Evolutionary conservation across 257 asterid genomes (phyloP).

Genomic region (Nicotiana noctiflora): DNA sequence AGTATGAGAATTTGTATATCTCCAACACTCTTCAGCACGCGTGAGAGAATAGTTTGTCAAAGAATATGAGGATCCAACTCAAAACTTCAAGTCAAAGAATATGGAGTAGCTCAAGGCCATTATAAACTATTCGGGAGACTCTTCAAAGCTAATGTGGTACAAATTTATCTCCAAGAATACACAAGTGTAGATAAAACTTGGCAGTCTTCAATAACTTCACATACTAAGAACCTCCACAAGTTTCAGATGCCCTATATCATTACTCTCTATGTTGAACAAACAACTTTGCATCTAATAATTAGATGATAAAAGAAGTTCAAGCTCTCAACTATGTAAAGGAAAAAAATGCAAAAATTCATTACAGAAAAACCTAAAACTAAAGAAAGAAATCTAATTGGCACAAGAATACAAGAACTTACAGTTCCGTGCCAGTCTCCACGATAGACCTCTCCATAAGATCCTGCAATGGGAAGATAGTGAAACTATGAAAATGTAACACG

Average conservation of each 20-base stretch:
- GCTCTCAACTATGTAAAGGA: not conserved
- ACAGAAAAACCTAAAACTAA: not conserved
- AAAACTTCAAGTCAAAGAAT: not conserved
- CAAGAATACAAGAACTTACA: constrained; percentile 45
- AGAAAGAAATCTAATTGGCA: not conserved
- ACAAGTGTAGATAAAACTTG: not conserved
- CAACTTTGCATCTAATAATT: constrained; percentile 2
- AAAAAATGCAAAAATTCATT: not conserved
- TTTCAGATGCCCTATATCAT: not conserved
- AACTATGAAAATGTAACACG: constrained; percentile 11
- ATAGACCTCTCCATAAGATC: constrained; percentile 95
- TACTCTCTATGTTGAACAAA: not conserved
- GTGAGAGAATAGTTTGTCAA: not conserved
- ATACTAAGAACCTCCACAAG: not conserved
- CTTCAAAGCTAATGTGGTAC: not conserved
- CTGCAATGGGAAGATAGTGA: constrained; percentile 35
- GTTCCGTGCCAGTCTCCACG: constrained; percentile 99
- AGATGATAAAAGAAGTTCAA: not conserved
- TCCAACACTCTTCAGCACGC: not conserved
- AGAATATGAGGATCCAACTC: not conserved
- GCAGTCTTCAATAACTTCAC: constrained; percentile 1
- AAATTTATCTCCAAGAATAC: not conserved
- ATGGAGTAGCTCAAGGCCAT: not conserved
- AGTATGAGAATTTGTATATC: not conserved
- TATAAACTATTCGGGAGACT: not conserved